Conservation (phyloP, 495 filamentous ascomycete genomes). For the Penicillium salamii region DNA sequence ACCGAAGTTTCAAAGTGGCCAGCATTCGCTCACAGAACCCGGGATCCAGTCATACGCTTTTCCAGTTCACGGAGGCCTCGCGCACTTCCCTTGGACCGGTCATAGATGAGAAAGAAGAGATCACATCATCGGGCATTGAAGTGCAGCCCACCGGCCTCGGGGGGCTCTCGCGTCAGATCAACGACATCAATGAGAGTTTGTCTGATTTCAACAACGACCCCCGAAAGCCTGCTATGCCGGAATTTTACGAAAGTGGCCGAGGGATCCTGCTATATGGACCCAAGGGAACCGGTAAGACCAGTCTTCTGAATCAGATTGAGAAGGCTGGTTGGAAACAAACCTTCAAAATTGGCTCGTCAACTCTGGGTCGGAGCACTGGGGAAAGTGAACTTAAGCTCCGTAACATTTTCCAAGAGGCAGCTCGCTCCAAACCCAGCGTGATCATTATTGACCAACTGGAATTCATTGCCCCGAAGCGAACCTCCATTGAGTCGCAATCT, state of each 20-base stretch:
- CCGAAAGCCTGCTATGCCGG: conserved; percentile 36
- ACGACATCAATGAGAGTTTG: conserved; percentile 65
- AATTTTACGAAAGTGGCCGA: conserved; percentile 41
- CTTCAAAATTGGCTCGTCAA: conserved; percentile 56
- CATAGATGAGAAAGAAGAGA: conserved; percentile 13
- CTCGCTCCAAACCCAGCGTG: conserved; percentile 69
- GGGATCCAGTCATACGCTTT: conserved; percentile 31
- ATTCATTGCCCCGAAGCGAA: conserved; percentile 62
- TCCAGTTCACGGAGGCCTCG: conserved; percentile 30
- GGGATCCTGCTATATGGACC: conserved; percentile 77
- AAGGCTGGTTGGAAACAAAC: conserved; percentile 67
- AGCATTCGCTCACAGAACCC: conserved; percentile 28
- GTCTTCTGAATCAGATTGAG: conserved; percentile 64
- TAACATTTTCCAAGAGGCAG: conserved; percentile 69
- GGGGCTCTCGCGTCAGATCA: conserved; percentile 61
- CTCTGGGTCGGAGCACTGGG: conserved; percentile 40
- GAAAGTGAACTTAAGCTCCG: conserved; percentile 55
- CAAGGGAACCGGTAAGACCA: conserved; percentile 78
- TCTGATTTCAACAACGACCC: conserved; percentile 49
- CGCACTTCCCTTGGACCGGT: conserved; percentile 35
- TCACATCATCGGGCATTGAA: conserved; percentile 14
- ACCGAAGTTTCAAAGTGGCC: conserved; percentile 42
- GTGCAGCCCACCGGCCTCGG: conserved; percentile 48
- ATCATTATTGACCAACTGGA: conserved; percentile 84
- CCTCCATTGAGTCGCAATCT: conserved; percentile 36